Evolutionary conservation across 1,139 yeast species (phyloP).

Genomic region (Candida pseudocylindracea): DNA sequence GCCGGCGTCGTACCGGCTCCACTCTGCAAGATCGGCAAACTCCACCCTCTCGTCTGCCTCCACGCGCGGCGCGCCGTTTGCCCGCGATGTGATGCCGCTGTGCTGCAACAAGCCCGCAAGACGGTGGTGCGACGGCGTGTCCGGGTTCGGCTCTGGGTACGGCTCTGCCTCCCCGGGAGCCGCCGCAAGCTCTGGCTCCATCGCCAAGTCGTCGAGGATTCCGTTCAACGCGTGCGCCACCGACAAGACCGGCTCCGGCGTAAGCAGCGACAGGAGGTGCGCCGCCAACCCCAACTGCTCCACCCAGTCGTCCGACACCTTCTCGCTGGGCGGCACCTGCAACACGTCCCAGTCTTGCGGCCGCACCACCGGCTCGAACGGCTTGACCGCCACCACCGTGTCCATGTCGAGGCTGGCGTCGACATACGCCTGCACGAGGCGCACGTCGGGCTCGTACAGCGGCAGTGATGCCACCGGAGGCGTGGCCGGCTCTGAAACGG

Average conservation of each 20-base stretch:
- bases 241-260: conserved; percentile 6
- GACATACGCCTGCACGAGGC: too few relatives aligned
- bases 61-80: neutral
- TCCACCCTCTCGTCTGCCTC: too few relatives aligned
- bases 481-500: too few relatives aligned
- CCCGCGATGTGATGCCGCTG: neutral
- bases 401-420: conserved; percentile 6
- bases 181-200: too few relatives aligned
- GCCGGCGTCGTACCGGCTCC: too few relatives aligned
- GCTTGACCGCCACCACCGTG: conserved; percentile 33
- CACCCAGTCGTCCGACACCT: conserved; percentile 38
- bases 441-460: conserved; percentile 9
- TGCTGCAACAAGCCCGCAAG: neutral
- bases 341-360: conserved; percentile 6
- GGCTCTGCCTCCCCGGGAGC: neutral
- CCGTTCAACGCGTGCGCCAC: too few relatives aligned
- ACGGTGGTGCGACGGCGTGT: neutral
- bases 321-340: conserved; percentile 11
- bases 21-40: too few relatives aligned
- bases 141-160: neutral
- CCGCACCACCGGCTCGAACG: conserved; percentile 38
- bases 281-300: conserved; percentile 37
- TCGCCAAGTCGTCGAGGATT: too few relatives aligned
- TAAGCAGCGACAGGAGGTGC: conserved; percentile 25
- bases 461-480: neutral